Evolutionary conservation across 2,329 filamentous ascomycete genomes (phyloP), one percentile per base, ranked within the genome.

Genomic region (Ceratocystis papillata): DNA sequence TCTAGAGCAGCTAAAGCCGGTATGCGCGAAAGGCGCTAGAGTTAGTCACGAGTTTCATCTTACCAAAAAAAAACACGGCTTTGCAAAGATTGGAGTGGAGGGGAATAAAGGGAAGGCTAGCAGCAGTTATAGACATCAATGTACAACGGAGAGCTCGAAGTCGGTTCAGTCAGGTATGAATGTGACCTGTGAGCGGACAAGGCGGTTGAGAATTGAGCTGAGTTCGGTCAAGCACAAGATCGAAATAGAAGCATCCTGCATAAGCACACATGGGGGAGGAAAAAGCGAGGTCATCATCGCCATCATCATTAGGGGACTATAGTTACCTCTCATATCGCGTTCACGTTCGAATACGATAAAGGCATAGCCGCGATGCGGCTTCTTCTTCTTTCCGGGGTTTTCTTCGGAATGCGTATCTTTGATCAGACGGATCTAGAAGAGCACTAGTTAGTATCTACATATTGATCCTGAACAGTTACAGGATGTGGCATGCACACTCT

Each of bases 281-380:
- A 70, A 68, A 73, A 75, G 76, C 73, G 71, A 74, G 65, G 61
- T 46, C 45, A 63, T 65, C 30, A 28, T 33, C 30, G 33, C 61
- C 57, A 59, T 63, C 57, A 67, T 62, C 60, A 37, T 37, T 37
- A 70, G 78, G 75, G 75, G 74, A 75, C 76, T 77, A 68, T 66
- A 68, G 64, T 85, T 95, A 96, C 92, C 91, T 90, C 95, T 95
- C 92, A 97, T 96, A 75, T 97, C 94, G 77, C 93, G 92, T 78
- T 97, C 94, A 75, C 90, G 87, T 77, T 97, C 93, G 74, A 93
- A 99, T 65, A 97, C 90, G 71, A 99, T 88, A 74, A 99, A 99
- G 69, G 90, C 94, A 76, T 99, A 99, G 69, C 94, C 94, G 72
- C 87, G 83, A 73, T 95, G 89, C 63, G 87, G 79, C 78, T 91